These are phyloP conservation scores for Ascochyta fabae DNA, from an alignment of 2,329 filamentous ascomycete species.

Conservation along the genomic window DNA sequence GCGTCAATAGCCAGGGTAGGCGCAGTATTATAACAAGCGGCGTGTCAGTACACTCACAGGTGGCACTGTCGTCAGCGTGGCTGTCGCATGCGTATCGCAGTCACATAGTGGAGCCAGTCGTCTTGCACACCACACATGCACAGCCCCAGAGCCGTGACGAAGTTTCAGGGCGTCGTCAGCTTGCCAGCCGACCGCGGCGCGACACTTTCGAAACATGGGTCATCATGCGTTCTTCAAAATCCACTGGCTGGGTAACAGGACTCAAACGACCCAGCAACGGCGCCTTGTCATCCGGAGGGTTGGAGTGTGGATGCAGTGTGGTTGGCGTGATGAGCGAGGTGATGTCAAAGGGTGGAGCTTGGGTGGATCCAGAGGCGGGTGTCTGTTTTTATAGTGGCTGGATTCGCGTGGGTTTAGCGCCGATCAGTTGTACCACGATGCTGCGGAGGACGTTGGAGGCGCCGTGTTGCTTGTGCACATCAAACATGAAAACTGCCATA, in stretches of 20 bases:
- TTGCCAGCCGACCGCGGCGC: constrained; percentile 26
- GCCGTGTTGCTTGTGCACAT: constrained; percentile 6
- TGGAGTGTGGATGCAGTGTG: constrained; percentile 10
- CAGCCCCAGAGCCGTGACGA: constrained; percentile 33
- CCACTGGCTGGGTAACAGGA: not conserved
- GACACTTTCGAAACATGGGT: constrained; percentile 37
- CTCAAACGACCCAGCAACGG: constrained; percentile 6
- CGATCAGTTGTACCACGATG: constrained; percentile 8
- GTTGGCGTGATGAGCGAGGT: constrained; percentile 9
- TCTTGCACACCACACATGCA: constrained; percentile 22
- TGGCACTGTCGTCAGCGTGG: constrained; percentile 14
- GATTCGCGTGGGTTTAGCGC: constrained; percentile 5
- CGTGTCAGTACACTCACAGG: not conserved
- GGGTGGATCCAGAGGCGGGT: constrained; percentile 13
- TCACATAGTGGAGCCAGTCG: constrained; percentile 16
- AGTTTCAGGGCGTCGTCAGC: constrained; percentile 48
- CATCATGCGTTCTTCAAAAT: constrained; percentile 10
- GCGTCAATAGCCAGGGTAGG: constrained; percentile 4
- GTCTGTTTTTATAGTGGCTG: constrained; percentile 20
- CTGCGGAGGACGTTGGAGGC: constrained; percentile 4
- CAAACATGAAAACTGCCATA: constrained; percentile 5
- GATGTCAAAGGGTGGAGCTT: constrained; percentile 11
- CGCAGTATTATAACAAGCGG: constrained; percentile 14
- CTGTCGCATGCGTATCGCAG: constrained; percentile 16
- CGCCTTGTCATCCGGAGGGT: constrained; percentile 10